Evolutionary conservation across 495 filamentous ascomycete species (phyloP).

Genomic region (Monascus purpureus): DNA sequence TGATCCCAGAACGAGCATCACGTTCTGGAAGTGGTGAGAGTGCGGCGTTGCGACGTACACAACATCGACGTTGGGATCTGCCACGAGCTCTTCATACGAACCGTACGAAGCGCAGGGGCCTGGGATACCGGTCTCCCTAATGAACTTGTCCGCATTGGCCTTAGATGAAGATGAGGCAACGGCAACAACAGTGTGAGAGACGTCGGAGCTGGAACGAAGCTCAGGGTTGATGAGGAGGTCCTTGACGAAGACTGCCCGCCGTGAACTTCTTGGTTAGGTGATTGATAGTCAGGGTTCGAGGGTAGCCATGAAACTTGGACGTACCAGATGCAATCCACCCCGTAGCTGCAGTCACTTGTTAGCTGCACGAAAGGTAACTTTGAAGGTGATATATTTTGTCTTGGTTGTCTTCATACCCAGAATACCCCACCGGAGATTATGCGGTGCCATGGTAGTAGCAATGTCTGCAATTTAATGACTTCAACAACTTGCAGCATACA

Average conservation of each 20-base stretch:
- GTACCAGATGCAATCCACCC: conserved; percentile 65
- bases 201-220: conserved; percentile 53
- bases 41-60: conserved; percentile 91
- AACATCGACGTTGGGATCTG: conserved; percentile 67
- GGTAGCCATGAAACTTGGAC: conserved; percentile 7
- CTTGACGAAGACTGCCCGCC: conserved; percentile 53
- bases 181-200: conserved; percentile 66
- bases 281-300: background rate
- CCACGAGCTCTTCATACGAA: conserved; percentile 65
- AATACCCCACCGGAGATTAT: conserved; percentile 65
- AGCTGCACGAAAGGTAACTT: too few species aligned
- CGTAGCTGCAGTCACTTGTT: conserved; percentile 37
- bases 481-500: too few species aligned
- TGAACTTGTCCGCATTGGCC: conserved; percentile 55
- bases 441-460: conserved; percentile 38
- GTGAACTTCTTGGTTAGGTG: background rate
- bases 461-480: too few species aligned
- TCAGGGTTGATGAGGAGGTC: conserved; percentile 73
- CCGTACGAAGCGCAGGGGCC: conserved; percentile 59
- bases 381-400: background rate
- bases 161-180: conserved; percentile 68
- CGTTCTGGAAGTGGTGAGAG: conserved; percentile 90
- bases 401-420: conserved; percentile 32
- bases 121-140: conserved; percentile 50
- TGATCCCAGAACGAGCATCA: conserved; percentile 64